Conservation (phyloP, 2,329 filamentous ascomycete species). For the Fusarium tanahbumbuense region DNA sequence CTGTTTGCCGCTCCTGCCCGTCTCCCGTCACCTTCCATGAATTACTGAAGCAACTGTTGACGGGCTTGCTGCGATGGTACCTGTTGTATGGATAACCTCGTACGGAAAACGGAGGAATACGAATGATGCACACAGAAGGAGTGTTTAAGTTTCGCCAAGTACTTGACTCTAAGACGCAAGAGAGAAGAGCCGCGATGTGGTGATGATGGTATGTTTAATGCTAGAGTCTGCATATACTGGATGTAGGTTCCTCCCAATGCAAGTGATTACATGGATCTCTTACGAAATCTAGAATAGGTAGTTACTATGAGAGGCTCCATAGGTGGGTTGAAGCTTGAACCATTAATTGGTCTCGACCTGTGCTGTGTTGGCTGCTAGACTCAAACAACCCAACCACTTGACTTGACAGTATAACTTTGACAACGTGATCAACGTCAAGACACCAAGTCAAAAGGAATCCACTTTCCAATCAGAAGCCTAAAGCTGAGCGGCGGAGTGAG, state of each 20-base stretch:
- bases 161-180: not conserved
- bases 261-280: not conserved
- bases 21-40: not conserved
- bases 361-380: too few species aligned
- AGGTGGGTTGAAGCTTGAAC: too few species aligned
- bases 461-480: too few species aligned
- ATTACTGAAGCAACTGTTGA: not conserved
- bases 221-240: not conserved
- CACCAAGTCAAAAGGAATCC: too few species aligned
- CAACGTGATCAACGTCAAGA: too few species aligned
- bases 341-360: too few species aligned
- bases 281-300: not conserved
- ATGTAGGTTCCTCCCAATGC: not conserved
- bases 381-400: too few species aligned
- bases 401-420: too few species aligned
- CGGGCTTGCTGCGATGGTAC: not conserved
- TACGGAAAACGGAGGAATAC: not conserved
- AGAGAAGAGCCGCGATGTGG: not conserved
- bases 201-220: not conserved
- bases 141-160: fast-evolving
- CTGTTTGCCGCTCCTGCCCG: not conserved
- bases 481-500: too few species aligned
- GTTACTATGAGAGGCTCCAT: not conserved
- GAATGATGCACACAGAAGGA: not conserved
- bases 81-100: not conserved